Conservation (phyloP, 768 basidiomycete species). For the Hebeloma cylindrosporum region DNA sequence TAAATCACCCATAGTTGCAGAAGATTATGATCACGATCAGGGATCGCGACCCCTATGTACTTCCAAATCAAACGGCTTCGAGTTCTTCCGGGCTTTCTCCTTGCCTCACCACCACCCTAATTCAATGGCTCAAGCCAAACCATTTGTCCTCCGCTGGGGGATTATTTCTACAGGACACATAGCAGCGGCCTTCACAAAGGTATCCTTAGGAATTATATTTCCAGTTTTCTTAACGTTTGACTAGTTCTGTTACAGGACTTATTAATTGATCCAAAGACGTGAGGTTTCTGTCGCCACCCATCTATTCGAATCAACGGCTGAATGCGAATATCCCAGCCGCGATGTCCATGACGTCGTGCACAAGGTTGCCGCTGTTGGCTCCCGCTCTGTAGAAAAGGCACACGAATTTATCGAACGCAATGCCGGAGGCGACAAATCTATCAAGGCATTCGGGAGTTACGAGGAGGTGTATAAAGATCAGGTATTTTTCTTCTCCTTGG, state of each 20-base stretch:
- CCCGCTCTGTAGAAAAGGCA: constrained; percentile 68
- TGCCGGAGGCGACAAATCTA: constrained; percentile 47
- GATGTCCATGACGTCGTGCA: constrained; percentile 64
- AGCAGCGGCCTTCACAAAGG: constrained; percentile 66
- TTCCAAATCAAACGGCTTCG: not conserved
- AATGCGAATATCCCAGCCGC: constrained; percentile 44
- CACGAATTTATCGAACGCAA: constrained; percentile 61
- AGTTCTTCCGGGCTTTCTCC: not conserved
- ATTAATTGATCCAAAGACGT: constrained; percentile 73
- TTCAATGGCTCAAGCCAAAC: constrained; percentile 33
- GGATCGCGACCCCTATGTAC: not conserved
- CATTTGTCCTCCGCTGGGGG: constrained; percentile 70
- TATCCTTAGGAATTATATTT: constrained; percentile 25
- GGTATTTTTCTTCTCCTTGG: constrained; percentile 31
- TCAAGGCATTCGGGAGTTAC: constrained; percentile 74
- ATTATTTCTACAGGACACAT: constrained; percentile 84
- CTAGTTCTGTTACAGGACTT: constrained; percentile 54
- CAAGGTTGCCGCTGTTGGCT: constrained; percentile 74
- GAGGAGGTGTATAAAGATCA: constrained; percentile 70
- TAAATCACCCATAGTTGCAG: constrained; percentile 26
- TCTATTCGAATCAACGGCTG: not conserved
- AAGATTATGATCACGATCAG: constrained; percentile 1
- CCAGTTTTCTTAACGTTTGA: not conserved
- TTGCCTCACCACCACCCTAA: constrained; percentile 4
- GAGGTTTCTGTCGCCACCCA: constrained; percentile 5